phyloP scores from a whole-genome alignment of 129 eudicot species.

The Helianthus tuberosus region DNA sequence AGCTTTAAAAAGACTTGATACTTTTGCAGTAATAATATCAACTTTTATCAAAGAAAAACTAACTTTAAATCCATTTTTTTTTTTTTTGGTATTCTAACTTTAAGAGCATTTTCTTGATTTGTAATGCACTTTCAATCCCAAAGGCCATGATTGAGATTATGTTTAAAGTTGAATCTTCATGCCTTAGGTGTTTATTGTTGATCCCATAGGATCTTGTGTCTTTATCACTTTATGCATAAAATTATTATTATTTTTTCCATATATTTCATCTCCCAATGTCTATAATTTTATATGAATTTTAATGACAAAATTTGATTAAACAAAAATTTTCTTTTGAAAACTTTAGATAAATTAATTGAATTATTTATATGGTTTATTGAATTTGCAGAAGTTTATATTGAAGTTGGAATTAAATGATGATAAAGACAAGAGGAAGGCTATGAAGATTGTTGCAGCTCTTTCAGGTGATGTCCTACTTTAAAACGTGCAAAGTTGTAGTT shows the following conservation, averaged over 20 bases:
- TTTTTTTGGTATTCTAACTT: no score
- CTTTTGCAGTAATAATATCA: no score
- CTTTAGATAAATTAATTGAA: background rate
- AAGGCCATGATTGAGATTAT: constrained; percentile 8
- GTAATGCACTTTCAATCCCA: background rate
- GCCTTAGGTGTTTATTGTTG: constrained; percentile 11
- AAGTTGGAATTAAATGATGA: constrained; percentile 45
- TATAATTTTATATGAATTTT: background rate
- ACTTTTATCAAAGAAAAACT: no score
- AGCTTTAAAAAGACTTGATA: no score
- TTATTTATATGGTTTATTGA: background rate
- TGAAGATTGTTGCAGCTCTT: constrained; percentile 52
- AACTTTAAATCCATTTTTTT: background rate
- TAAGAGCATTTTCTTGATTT: constrained; percentile 17
- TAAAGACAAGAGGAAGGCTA: constrained; percentile 52
- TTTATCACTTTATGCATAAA: background rate
- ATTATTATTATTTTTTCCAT: no score
- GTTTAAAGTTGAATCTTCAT: constrained; percentile 5
- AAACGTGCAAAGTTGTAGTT: background rate
- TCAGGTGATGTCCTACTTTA: constrained; percentile 30
- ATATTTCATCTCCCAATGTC: background rate
- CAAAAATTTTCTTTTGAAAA: background rate
- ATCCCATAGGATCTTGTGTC: constrained; percentile 29
- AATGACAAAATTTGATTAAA: background rate
- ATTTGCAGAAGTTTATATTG: constrained; percentile 45